These are phyloP conservation scores for Cercospora citrullina DNA, from an alignment of 2,329 filamentous ascomycete genomes.

Conservation along the genomic window DNA sequence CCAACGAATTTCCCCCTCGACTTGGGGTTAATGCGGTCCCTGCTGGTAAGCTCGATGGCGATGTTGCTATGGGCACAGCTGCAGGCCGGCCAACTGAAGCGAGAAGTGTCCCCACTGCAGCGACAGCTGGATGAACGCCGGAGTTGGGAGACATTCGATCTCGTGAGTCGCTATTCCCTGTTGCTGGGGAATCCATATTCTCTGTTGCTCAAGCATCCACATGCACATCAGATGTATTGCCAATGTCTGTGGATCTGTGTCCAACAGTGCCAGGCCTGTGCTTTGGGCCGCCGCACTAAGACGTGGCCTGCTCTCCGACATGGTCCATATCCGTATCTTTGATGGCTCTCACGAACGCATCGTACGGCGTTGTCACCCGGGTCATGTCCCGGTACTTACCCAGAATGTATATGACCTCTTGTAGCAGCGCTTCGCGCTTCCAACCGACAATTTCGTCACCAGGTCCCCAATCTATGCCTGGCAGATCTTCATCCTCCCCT, in stretches of 20 bases:
- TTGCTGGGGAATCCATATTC: not conserved
- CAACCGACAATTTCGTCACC: slow-evolving; percentile 82
- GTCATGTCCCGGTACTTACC: slow-evolving; percentile 77
- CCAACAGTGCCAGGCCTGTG: not conserved
- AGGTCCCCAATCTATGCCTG: slow-evolving; percentile 63
- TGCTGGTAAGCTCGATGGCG: not conserved
- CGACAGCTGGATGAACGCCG: not conserved
- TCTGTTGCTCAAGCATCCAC: not conserved
- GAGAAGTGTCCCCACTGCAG: not conserved
- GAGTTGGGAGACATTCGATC: not conserved
- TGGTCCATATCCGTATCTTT: not conserved
- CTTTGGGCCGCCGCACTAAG: not conserved
- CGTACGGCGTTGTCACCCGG: slow-evolving; percentile 66
- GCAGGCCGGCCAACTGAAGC: not conserved
- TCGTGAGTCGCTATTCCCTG: not conserved
- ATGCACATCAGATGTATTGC: not conserved
- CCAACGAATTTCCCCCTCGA: not conserved
- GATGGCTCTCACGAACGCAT: slow-evolving; percentile 4
- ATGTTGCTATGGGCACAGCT: not conserved
- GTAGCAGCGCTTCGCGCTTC: slow-evolving; percentile 82
- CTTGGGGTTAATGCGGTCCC: not conserved
- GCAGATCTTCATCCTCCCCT: slow-evolving; percentile 48
- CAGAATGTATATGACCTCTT: slow-evolving; percentile 87
- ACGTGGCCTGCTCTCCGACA: not conserved
- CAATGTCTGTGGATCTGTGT: not conserved